Evolutionary conservation across 116 monocot species (phyloP).

Genomic region (Trichopus zeylanicus): DNA sequence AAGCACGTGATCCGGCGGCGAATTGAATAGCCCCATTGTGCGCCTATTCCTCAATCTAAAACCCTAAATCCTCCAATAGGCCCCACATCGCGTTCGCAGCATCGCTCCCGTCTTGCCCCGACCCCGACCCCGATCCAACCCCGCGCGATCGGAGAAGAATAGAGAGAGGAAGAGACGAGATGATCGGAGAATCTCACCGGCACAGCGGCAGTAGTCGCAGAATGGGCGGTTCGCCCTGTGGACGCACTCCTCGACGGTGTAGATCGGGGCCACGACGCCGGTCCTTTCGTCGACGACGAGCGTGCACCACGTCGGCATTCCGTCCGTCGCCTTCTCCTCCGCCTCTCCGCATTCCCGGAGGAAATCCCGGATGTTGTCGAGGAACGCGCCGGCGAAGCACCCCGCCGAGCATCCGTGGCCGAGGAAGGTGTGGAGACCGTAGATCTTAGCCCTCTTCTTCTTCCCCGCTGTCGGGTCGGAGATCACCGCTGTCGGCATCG

Average conservation of each 20-base stretch:
- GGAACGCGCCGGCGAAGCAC: slow-evolving; percentile 67
- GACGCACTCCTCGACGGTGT: slow-evolving; percentile 66
- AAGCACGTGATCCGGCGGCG: too few species aligned
- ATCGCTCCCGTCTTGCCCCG: background rate
- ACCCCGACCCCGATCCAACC: background rate
- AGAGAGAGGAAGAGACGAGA: background rate
- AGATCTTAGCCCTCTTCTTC: slow-evolving; percentile 21
- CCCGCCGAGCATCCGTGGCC: slow-evolving; percentile 29
- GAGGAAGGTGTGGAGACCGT: slow-evolving; percentile 60
- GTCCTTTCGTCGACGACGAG: slow-evolving; percentile 64
- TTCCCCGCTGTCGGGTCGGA: background rate
- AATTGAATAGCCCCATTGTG: too few species aligned
- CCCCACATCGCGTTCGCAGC: background rate
- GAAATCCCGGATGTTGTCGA: slow-evolving; percentile 73
- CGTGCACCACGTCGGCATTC: slow-evolving; percentile 73
- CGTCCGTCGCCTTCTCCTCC: slow-evolving; percentile 26
- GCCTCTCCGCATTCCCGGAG: slow-evolving; percentile 42
- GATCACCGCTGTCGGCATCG: background rate
- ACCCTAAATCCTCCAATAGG: too few species aligned
- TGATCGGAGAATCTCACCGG: slow-evolving; percentile 34
- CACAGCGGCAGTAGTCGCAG: slow-evolving; percentile 75
- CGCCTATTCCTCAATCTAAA: too few species aligned
- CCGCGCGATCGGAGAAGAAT: too few species aligned
- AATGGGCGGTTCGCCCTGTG: slow-evolving; percentile 32
- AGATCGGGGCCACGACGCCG: slow-evolving; percentile 51